Evolutionary conservation across 441 rosid genomes (phyloP).

Genomic region (Erysimum pusillum): DNA sequence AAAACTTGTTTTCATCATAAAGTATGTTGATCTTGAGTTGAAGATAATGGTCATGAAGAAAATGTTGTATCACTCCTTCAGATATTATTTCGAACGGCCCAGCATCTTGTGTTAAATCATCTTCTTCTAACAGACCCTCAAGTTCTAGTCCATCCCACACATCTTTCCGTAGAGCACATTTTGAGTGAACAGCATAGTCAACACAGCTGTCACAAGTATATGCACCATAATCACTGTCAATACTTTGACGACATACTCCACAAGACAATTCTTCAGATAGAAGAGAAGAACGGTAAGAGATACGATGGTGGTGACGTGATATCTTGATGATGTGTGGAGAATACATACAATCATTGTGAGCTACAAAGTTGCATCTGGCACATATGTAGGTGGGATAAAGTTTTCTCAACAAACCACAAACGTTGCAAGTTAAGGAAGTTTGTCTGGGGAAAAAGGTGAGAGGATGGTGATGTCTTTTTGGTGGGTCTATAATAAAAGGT

Average conservation of each 20-base stretch:
- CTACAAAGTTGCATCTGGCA: background rate
- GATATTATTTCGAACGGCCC: background rate
- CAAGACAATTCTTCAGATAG: background rate
- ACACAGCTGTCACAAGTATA: background rate
- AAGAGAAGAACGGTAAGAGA: background rate
- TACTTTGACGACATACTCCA: background rate
- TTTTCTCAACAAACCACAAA: background rate
- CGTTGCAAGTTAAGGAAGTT: background rate
- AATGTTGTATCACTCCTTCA: background rate
- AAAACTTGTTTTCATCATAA: background rate
- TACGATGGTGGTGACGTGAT: background rate
- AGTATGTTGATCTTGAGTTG: background rate
- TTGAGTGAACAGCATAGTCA: background rate
- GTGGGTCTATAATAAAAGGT: background rate
- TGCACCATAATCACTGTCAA: background rate
- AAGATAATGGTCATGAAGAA: background rate
- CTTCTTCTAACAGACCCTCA: background rate
- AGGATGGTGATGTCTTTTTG: background rate
- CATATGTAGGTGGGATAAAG: background rate
- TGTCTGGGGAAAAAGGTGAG: background rate
- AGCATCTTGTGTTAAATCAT: background rate
- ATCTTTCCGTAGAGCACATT: background rate
- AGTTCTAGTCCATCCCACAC: constrained; percentile 2
- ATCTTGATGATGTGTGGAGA: background rate
- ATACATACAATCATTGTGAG: background rate